phyloP scores from a whole-genome alignment of 139 green algal genomes.

The Gonium pectorale region DNA sequence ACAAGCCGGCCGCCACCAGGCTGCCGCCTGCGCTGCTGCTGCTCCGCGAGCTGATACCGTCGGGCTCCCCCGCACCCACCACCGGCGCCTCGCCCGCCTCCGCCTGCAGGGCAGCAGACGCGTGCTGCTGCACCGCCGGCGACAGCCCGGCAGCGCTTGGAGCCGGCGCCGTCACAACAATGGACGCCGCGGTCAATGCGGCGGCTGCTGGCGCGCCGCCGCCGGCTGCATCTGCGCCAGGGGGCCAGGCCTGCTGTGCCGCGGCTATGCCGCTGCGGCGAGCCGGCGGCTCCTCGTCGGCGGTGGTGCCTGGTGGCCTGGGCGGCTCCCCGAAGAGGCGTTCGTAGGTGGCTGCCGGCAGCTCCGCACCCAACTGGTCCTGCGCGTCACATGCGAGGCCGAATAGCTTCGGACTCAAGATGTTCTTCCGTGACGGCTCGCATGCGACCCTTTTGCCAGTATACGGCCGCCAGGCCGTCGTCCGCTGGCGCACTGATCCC shows the following conservation, averaged over 20 bases:
- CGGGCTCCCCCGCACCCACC: neutral
- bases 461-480: too few species aligned
- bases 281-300: neutral
- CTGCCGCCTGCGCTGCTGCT: neutral
- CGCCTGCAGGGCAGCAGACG: neutral
- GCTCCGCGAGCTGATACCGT: neutral
- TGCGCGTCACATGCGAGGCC: neutral
- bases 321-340: constrained; percentile 25
- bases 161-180: too few species aligned
- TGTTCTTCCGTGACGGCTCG: neutral
- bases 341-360: constrained; percentile 10
- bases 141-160: too few species aligned
- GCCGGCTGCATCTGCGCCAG: neutral
- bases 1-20: neutral
- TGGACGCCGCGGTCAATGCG: neutral
- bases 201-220: neutral
- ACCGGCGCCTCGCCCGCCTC: neutral
- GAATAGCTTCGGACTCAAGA: neutral
- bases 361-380: constrained; percentile 31
- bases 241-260: too few species aligned
- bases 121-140: neutral
- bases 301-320: neutral
- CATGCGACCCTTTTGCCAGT: too few species aligned
- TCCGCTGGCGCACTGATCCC: neutral
- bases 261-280: too few species aligned